phyloP scores from a whole-genome alignment of 495 filamentous ascomycete species.

The Opeltia flavorubescens region DNA sequence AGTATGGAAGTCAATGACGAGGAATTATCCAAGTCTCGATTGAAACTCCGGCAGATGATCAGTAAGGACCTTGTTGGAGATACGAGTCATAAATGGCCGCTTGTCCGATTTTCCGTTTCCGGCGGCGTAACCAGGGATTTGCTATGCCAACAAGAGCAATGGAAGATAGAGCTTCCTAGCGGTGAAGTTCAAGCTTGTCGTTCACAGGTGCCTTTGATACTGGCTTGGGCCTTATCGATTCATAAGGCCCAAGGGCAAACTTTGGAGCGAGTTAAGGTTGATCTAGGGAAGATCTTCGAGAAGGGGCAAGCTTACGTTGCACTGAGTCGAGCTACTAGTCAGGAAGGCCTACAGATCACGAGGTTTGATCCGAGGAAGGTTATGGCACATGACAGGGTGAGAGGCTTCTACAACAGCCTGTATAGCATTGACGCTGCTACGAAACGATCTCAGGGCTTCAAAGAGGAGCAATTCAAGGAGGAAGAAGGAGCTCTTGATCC shows the following conservation, averaged over 20 bases:
- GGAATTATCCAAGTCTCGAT: constrained; percentile 26
- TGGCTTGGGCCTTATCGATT: constrained; percentile 94
- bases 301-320: constrained; percentile 63
- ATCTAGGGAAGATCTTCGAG: constrained; percentile 83
- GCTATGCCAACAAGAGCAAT: constrained; percentile 71
- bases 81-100: constrained; percentile 46
- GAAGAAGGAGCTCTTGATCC: constrained; percentile 4
- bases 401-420: constrained; percentile 69
- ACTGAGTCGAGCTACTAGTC: constrained; percentile 63
- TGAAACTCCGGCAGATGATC: constrained; percentile 33
- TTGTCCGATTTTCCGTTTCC: constrained; percentile 65
- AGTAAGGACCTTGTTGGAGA: constrained; percentile 25
- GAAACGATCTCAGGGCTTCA: constrained; percentile 22
- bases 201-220: constrained; percentile 53
- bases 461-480: constrained; percentile 9
- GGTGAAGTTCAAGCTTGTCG: constrained; percentile 83
- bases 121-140: constrained; percentile 68
- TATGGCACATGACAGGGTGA: constrained; percentile 82
- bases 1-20: constrained; percentile 29
- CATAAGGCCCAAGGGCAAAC: constrained; percentile 98
- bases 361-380: constrained; percentile 84
- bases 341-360: constrained; percentile 77
- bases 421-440: constrained; percentile 32
- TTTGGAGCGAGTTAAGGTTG: constrained; percentile 85
- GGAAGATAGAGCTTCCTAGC: constrained; percentile 94